Base-by-base conservation (phyloP, 805 yeast species). In the Maudiozyma saulgeensis region DNA sequence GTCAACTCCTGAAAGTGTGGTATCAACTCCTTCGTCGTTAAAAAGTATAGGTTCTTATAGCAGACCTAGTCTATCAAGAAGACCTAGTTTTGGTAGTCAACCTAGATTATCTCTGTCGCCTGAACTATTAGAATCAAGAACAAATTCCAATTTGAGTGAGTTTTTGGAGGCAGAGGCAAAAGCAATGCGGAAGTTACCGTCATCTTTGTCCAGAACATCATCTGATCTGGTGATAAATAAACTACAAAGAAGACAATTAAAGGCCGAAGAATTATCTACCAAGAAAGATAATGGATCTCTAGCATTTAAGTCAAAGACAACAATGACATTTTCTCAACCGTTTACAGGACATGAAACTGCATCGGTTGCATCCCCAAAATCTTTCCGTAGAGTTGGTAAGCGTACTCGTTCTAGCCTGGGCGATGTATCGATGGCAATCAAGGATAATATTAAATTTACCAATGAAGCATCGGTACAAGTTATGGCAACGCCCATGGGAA, bases 341-440 rank as follows among this genome's bases (percentile, higher is more conserved):
- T 40, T 23, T 13, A 13, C n/a, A 12, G 6, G 9, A 2, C 16
- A 21, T 9, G 43, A 23, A 12, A 5, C 12, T 6, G 18, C 19
- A 3, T 18, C 23, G 8, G 13, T 16, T n/a, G 18, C 44, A 11
- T 23, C 51, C 5, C 46, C 35, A 3, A 35, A 18, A 37, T 61
- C 67, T 8, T 65, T 65, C 45, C 56, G 62, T 16, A 57, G 69
- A 47, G 61, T 61, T 13, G 67, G 68, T 16, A 64, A 56, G 49
- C 56, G 53, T 45, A 16, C 38, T 15, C 16, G 38, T n/a, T 35
- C 38, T 6, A 35, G 16, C 9, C 11, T 35, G 15, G 38, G 38
- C 1, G 38, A 35, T 6, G 9, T 2, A 15, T 35, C 38, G 2
- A 15, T n/a, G 12, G 32, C 32, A 28, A 28, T 11, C 12, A 28